A percentile compares a stretch with the other conserved stretches of the same genome.
These are phyloP conservation scores for Gardenia jasminoides DNA, from an alignment of 257 asterid genomes.

Conservation along the genomic window DNA sequence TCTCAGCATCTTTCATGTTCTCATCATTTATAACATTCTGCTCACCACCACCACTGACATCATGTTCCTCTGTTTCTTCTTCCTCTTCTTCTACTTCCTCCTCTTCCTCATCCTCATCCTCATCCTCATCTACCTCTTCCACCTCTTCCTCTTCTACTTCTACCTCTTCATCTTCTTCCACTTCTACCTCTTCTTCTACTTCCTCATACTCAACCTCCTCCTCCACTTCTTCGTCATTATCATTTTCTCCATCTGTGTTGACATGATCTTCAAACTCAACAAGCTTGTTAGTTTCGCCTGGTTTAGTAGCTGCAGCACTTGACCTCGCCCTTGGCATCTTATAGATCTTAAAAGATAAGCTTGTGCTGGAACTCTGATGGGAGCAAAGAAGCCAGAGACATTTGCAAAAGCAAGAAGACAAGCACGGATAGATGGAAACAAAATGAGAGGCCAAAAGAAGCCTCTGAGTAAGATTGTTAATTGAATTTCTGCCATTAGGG, in stretches of 20 bases:
- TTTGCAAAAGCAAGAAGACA: slow-evolving; percentile 86
- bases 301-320: slow-evolving; percentile 49
- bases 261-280: slow-evolving; percentile 75
- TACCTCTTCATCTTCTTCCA: slow-evolving; percentile 43
- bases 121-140: slow-evolving; percentile 55
- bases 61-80: slow-evolving; percentile 13
- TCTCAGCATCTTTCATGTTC: slow-evolving; percentile 53
- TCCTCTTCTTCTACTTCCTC: slow-evolving; percentile 48
- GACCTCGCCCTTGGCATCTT: slow-evolving; percentile 87
- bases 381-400: slow-evolving; percentile 73
- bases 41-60: slow-evolving; percentile 25
- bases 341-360: slow-evolving; percentile 51
- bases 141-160: slow-evolving; percentile 66
- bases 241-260: slow-evolving; percentile 59
- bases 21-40: slow-evolving; percentile 42
- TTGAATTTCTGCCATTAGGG: slow-evolving; percentile 66
- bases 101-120: slow-evolving; percentile 48
- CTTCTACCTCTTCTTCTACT: slow-evolving; percentile 77
- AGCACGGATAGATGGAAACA: slow-evolving; percentile 67
- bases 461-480: slow-evolving; percentile 56
- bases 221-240: slow-evolving; percentile 59
- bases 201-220: slow-evolving; percentile 93
- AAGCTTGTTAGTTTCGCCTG: slow-evolving; percentile 58
- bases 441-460: slow-evolving; percentile 79
- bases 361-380: slow-evolving; percentile 71